Base-by-base conservation (phyloP, 768 basidiomycete genomes). In the Termitomyces sp. region DNA sequence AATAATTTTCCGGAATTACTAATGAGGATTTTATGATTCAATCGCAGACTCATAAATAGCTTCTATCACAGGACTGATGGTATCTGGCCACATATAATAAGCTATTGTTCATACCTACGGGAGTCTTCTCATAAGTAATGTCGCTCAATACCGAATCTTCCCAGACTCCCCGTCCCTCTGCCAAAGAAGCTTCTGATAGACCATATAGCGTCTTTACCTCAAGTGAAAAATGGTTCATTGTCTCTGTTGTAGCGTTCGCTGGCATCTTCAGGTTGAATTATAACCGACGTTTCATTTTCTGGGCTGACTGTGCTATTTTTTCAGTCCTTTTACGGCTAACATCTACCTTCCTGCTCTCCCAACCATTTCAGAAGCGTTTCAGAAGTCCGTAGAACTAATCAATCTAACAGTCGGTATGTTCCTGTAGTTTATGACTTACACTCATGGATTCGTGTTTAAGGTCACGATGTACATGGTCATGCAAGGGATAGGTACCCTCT, bases 331-430 rank as follows among this genome's bases (percentile, higher is more conserved):
- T 12, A 88, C 89, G 1, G 79, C 88, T 3, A 91, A 85, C 58
- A 87, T 92, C 58, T 93, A 91, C 67, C 83, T 91, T 49, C 90
- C 91, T 6, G 89, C 86, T 13, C 87, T 95, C 42, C 92, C 91
- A 1, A 76, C 81, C 0, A 72, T 94, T 24, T 78, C 86, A 0
- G 61, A 60, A 20, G 86, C 74, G 4, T 91, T 95, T 66, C 68
- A 85, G 64, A 82, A 84, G 57, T 82, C 86, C 0, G 79, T 78
- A 9, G 88, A 91, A 64, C 75, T 85, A 11, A 91, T 93, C 42
- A 93, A 92, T 67, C 68, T 94, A 44, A 90, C 91, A 8, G 87
- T 93, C 57, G 41, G 51, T 49, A 9, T 59, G n/a, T 76, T 22
- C 9, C 13, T 57, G 33, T 78, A 55, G 18, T 12, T 22, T 5